phyloP scores from a whole-genome alignment of 1,284 basidiomycete species.

The Cryptococcus hybrid region DNA sequence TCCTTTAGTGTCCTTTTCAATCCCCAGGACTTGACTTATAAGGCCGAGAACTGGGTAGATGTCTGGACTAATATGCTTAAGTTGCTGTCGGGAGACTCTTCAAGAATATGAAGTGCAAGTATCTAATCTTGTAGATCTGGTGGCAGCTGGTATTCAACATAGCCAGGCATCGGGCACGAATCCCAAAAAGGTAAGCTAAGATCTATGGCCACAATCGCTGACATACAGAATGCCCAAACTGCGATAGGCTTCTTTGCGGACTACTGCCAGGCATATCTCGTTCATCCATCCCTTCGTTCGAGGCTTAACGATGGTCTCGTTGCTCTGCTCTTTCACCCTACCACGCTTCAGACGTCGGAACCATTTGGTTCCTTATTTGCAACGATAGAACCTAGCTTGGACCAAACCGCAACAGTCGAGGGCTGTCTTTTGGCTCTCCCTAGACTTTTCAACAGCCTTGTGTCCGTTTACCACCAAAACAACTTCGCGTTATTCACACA shows the following conservation, averaged over 20 bases:
- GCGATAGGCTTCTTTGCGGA: constrained; percentile 19
- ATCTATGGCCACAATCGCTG: background rate
- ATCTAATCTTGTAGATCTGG: background rate
- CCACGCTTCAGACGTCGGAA: constrained; percentile 21
- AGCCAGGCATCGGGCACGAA: constrained; percentile 14
- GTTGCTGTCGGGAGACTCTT: constrained; percentile 2
- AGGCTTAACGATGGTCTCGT: constrained; percentile 15
- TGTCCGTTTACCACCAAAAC: constrained; percentile 18
- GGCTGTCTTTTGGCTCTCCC: constrained; percentile 13
- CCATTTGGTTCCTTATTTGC: constrained; percentile 15
- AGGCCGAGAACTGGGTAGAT: constrained; percentile 34
- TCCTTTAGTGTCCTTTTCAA: constrained; percentile 17
- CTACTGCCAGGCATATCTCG: constrained; percentile 13
- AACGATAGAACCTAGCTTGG: background rate
- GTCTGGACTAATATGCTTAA: constrained; percentile 19
- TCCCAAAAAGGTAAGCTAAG: constrained; percentile 28
- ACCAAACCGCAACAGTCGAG: background rate
- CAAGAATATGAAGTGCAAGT: background rate
- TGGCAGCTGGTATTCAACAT: constrained; percentile 1
- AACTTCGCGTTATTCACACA: constrained; percentile 36
- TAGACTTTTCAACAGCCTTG: constrained; percentile 22
- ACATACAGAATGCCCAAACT: constrained; percentile 21
- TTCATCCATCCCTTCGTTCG: constrained; percentile 14
- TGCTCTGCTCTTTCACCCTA: constrained; percentile 26
- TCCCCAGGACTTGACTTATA: constrained; percentile 5